Evolutionary conservation across 1,284 basidiomycete genomes (phyloP).

Genomic region (Sporisorium sorghi): DNA sequence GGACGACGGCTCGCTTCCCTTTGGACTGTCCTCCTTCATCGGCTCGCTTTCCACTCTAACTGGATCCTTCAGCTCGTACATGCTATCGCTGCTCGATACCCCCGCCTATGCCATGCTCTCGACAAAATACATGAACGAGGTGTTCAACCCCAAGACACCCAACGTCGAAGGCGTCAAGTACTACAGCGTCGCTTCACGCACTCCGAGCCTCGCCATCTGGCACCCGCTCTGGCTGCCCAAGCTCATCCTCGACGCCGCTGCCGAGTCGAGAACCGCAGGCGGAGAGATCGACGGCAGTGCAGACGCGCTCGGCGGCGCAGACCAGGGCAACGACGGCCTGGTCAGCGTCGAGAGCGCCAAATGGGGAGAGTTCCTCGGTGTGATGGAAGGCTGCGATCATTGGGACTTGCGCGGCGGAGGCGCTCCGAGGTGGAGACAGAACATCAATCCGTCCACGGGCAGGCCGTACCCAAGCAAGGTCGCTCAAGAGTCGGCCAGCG

Average conservation of each 20-base stretch:
- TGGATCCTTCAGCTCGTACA: constrained; percentile 83
- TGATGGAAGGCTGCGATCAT: constrained; percentile 90
- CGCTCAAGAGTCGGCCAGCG: constrained; percentile 15
- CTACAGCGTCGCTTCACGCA: constrained; percentile 86
- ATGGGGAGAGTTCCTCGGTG: constrained; percentile 76
- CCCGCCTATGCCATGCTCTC: constrained; percentile 97
- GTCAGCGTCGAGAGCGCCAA: constrained; percentile 77
- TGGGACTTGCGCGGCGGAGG: constrained; percentile 91
- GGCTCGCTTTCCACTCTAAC: constrained; percentile 73
- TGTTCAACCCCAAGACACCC: constrained; percentile 92
- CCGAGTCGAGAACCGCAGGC: constrained; percentile 66
- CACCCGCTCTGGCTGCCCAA: constrained; percentile 98
- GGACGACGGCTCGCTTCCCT: constrained; percentile 33
- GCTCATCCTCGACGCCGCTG: constrained; percentile 82
- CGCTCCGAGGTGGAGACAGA: constrained; percentile 68
- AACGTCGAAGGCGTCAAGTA: constrained; percentile 86
- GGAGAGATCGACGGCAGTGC: constrained; percentile 66
- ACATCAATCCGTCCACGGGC: constrained; percentile 63
- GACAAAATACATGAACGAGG: constrained; percentile 82
- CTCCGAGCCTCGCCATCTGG: constrained; percentile 80
- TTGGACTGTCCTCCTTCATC: constrained; percentile 48
- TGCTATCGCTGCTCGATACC: constrained; percentile 92
- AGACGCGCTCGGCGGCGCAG: constrained; percentile 69
- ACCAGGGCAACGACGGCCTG: constrained; percentile 94
- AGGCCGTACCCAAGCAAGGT: constrained; percentile 44